Conservation (phyloP, 257 asterid species). For the Verbascum thapsus region DNA sequence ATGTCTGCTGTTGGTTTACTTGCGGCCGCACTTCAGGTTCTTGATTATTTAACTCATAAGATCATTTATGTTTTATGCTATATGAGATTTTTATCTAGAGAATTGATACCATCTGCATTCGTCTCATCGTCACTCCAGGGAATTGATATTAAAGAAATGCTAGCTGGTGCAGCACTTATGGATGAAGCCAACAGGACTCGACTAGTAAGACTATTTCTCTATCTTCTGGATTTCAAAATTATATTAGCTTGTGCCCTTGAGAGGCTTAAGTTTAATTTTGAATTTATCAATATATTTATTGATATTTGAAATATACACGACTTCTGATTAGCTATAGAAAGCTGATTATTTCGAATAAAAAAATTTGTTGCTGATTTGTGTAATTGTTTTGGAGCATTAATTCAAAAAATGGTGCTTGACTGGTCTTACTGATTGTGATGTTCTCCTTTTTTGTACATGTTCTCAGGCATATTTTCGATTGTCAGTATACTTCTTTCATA, state of each 20-base stretch:
- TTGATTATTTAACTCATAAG: constrained; percentile 25
- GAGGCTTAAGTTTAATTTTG: no score
- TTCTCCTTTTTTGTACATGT: constrained; percentile 18
- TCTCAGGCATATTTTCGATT: constrained; percentile 17
- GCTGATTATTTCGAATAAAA: no score
- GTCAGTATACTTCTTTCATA: not conserved
- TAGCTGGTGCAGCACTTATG: constrained; percentile 95
- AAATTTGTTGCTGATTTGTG: no score
- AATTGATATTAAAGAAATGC: constrained; percentile 86
- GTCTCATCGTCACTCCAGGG: constrained; percentile 54
- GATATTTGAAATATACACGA: no score
- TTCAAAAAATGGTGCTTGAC: not conserved
- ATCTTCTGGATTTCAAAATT: constrained; percentile 14
- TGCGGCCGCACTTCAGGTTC: constrained; percentile 98
- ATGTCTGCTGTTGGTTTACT: constrained; percentile 99
- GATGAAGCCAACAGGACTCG: constrained; percentile 84
- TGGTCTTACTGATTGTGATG: constrained; percentile 20
- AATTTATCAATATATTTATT: no score
- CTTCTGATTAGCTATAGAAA: no score
- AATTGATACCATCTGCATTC: constrained; percentile 30
- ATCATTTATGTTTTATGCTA: not conserved
- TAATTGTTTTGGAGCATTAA: no score
- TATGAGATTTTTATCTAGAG: constrained; percentile 20
- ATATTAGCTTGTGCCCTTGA: no score
- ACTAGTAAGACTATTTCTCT: constrained; percentile 47